Evolutionary conservation across 768 basidiomycete genomes (phyloP), one percentile per base, ranked within the genome.

Genomic region (Russula foetens): DNA sequence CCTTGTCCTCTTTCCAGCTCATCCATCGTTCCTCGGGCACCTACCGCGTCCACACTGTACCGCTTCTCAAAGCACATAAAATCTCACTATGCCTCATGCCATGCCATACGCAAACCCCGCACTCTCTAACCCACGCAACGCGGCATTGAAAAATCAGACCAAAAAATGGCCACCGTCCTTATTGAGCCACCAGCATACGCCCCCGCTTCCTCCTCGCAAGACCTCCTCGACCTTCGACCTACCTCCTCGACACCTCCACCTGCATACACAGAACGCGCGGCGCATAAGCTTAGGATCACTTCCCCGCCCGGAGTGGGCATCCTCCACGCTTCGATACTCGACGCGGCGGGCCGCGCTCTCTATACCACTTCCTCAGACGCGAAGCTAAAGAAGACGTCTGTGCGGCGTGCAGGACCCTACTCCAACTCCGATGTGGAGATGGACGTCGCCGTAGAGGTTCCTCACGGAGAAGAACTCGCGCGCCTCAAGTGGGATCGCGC

Each of bases 321-420:
- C 15, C 61, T 62, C 17, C 58, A 62, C 38, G 46, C 61, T 5
- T 46, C 61, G 19, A 58, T 62, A 39, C 44, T 62, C 24, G 51
- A 58, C 38, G 45, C 45, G 14, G 24, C 45, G 1, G 61, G 61
- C 24, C 51, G 38, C 35, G 23, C 24, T 6, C 56, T 62, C 14
- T 62, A 58, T 29, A 58, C 45, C 12, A 35, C 56, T 24, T 53
- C 38, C 8, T 47, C 61, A 19, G 61, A 62, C 12, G 38, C 61
- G 17, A 62, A 62, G 51, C 45, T 62, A 21, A 62, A 62, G 15
- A 62, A 53, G 45, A 62, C 61, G 15, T 58, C 61, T 6, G 46
- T 62, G 28, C 51, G 51, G 17, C 56, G 61, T 12, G 33, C 41
- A 15, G 24, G 41, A 9, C 47, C 39, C 31, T 55, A 43, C 41